phyloP scores from a whole-genome alignment of 805 yeast species.

The Zygosaccharomyces bailii region DNA sequence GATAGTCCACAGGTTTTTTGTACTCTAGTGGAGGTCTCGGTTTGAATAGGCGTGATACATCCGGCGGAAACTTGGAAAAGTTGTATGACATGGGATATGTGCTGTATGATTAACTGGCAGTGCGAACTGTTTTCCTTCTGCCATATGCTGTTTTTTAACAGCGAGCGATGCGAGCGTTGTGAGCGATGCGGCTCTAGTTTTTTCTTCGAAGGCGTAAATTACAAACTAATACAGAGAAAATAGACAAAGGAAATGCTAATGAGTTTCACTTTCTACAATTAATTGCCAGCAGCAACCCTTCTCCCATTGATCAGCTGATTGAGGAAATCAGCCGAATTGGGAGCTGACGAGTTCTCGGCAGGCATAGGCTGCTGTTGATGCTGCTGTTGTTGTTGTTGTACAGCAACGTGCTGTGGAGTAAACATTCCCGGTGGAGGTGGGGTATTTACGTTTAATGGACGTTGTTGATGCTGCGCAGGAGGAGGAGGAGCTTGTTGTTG shows the following conservation, averaged over 20 bases:
- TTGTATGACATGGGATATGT: slow-evolving; percentile 24
- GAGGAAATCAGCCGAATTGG: slow-evolving; percentile 73
- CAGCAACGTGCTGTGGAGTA: slow-evolving; percentile 18
- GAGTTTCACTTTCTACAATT: neutral
- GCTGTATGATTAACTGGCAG: no score
- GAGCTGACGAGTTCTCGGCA: slow-evolving; percentile 30
- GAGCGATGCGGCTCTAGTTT: slow-evolving; percentile 1
- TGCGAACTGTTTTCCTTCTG: no score
- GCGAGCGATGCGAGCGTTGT: no score
- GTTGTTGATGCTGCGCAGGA: slow-evolving; percentile 36
- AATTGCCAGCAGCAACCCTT: slow-evolving; percentile 39
- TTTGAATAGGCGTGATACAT: slow-evolving; percentile 41
- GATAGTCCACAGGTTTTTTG: slow-evolving; percentile 47
- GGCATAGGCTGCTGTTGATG: slow-evolving; percentile 25
- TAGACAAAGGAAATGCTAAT: slow-evolving; percentile 1
- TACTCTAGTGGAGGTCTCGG: slow-evolving; percentile 57
- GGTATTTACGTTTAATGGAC: slow-evolving; percentile 44
- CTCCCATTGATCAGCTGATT: slow-evolving; percentile 84
- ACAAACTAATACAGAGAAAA: slow-evolving; percentile 3
- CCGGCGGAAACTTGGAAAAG: slow-evolving; percentile 39
- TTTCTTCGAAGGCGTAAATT: neutral
- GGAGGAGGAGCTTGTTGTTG: slow-evolving; percentile 28
- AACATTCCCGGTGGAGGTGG: slow-evolving; percentile 78
- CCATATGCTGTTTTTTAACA: no score
- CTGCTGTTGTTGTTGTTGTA: slow-evolving; percentile 21